Base-by-base conservation (phyloP, 371 early-diverging fungal genomes). In the Mucor sp. region DNA sequence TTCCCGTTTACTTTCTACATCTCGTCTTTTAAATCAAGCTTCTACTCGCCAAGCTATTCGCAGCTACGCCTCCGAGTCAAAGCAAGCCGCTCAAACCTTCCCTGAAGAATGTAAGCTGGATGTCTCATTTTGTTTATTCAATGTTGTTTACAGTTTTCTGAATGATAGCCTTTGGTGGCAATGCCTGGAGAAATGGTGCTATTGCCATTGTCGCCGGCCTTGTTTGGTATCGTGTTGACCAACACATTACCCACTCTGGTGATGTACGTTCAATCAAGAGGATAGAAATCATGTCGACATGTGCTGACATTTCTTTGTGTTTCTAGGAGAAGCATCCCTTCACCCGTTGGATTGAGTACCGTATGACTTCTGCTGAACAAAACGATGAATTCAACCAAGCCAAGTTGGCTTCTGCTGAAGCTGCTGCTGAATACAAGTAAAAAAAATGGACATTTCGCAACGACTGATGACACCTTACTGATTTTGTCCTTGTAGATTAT, bases 271-370 rank as follows among this genome's bases (percentile, higher is more conserved):
- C 17, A 6, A 11, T 19, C 19, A 35, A 7, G 50, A 35, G 19
- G 6, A 3, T 50, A 50, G 11, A 32, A 19, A 15, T 14, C 47
- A 55, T 30, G 50, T 8, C 0, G 41, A 14, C 41, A 17, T 41
- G 21, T 8, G 47, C 30, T 61, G 17, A 58, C 58, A 47, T 61
- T 30, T 30, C 30, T 12, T 43, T 44, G 23, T 47, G 19, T 39
- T 47, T 60, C 6, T 70, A 80, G 78, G 76, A 80, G 21, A 83
- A 80, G 69, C 79, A 83, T 68, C 75, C 77, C 47, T 64, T 83
- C 66, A 83, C 79, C 41, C 67, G 71, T 56, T 83, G 81, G 80
- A 74, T 83, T 56, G 83, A 80, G 68, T 70, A 74, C 60, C 73
- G 57, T 43, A 83, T 83, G 83, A 76, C 76, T 12, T 67, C 74